Evolutionary conservation across 179 eudicot species (phyloP), one percentile per base, ranked within the genome.

Genomic region (Camellia oleifera): DNA sequence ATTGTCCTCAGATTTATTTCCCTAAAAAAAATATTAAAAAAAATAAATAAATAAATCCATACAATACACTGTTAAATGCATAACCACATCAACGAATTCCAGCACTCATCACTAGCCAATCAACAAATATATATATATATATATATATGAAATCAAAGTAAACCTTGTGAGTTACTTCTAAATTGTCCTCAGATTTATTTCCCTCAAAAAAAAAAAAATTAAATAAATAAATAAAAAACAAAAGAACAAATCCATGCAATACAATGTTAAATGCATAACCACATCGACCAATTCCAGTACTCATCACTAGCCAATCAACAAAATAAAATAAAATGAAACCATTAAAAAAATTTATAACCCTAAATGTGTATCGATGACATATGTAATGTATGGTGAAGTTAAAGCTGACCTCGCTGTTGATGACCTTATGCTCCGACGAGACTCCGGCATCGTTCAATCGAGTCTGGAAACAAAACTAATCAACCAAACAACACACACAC

Each of bases 161-260:
- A 32, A 96, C 99, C 79, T 91, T 91, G 79, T 93, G 88, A 0
- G 99, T 94, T 58, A 96, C 90, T 83, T 88, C 90, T 66, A 81
- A 82, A 86, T 83, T 88, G 80, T 86, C 90, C 79, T 84, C 88
- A 20, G 86, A 18, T 53, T 56, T 69, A 73, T 72, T 77, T 62
- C 61, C 87, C 91, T 88, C 79, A 50, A 79, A 73, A 54, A 17
- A 32, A 0, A 32, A 32, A 20, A 20, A 20, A 20, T 20, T 20
- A 20, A 20, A 32, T 23, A 23, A 32, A 32, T 32, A 32, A 1
- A 32, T 32, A 32, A 32, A 32, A 72, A 4, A 4, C 14, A 69
- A 4, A 4, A 14, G 32, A 10, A 62, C 3, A 6, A 50, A 17
- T 5, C 17, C 8, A 48, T 40, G 32, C 40, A 23, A 75, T 11